Evolutionary conservation across 306 rosid genomes (phyloP), one percentile per base, ranked within the genome.

Genomic region (Rubus idaeus): DNA sequence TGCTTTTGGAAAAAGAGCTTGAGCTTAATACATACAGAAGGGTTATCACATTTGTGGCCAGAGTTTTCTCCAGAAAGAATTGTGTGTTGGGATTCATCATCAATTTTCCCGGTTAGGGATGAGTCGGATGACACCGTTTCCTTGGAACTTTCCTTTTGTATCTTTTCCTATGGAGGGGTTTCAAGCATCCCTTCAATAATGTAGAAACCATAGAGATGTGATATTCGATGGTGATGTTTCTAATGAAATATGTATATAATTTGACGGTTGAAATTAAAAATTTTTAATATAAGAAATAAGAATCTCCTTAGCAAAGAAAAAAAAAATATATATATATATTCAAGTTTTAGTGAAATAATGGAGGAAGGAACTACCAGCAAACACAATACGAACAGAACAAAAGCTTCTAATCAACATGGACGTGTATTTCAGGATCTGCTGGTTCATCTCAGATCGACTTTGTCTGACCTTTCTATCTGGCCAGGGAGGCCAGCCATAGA

Each of bases 391-490:
- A 57, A 45, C 50, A 9, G 40, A 41, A n/a, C 52, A 61, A 64
- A 17, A 73, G 37, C 52, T 67, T 37, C 69, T 39, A 64, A 64
- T 30, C 69, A 64, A 39, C 9, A 7, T 71, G 60, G 69, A 63
- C 70, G 62, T 76, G 58, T 58, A 57, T 71, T 63, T 71, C 55
- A 75, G 16, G 40, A 61, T 68, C 63, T 72, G 68, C 46, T 35
- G 61, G 52, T 70, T 55, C 67, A 77, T 72, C 39, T 23, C 64
- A 82, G 76, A 45, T 44, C 74, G 78, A 76, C 80, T 45, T 12
- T 55, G 76, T 75, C 52, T 45, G 55, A 23, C 16, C 61, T 45
- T 26, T 69, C 46, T 73, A 35, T 21, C 10, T 42, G 42, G 76
- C 72, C 26, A 40, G 60, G 76, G 44, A 60, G 57, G 62, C 76